Conservation (phyloP, 1,284 basidiomycete species). For the Leucocoprinus gongylophorus region DNA sequence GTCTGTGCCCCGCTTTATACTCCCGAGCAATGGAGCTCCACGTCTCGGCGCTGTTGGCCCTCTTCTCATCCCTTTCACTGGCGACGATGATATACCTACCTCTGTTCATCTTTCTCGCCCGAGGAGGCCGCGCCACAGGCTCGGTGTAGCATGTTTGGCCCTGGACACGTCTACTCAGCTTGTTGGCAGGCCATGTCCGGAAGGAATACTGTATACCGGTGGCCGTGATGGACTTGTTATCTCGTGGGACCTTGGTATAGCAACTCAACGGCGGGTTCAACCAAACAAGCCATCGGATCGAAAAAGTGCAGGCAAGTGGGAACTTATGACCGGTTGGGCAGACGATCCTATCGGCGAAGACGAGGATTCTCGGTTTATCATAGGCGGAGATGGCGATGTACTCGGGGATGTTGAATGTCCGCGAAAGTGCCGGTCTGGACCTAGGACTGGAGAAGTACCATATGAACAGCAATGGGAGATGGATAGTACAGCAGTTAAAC, state of each 20-base stretch:
- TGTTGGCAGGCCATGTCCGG: constrained; percentile 52
- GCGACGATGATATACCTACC: constrained; percentile 12
- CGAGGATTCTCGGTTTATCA: constrained; percentile 30
- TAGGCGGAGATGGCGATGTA: constrained; percentile 58
- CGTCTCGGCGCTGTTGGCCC: constrained; percentile 63
- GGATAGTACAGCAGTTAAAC: constrained; percentile 43
- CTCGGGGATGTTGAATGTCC: constrained; percentile 57
- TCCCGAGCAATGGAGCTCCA: constrained; percentile 58
- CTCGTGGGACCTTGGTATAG: constrained; percentile 83
- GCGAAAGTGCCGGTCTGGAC: constrained; percentile 29
- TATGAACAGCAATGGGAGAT: constrained; percentile 78
- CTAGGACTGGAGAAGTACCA: constrained; percentile 35
- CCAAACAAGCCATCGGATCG: constrained; percentile 18
- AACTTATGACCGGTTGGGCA: constrained; percentile 73
- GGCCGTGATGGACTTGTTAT: constrained; percentile 90
- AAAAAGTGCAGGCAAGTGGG: constrained; percentile 47
- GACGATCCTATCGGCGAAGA: constrained; percentile 54
- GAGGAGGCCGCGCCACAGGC: constrained; percentile 73
- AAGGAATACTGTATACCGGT: constrained; percentile 91
- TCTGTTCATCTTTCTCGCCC: not conserved
- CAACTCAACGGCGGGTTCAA: constrained; percentile 37
- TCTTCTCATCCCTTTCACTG: constrained; percentile 35
- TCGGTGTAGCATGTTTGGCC: constrained; percentile 80
- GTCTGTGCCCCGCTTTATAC: constrained; percentile 56
- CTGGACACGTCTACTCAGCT: constrained; percentile 80